Base-by-base conservation (phyloP, 306 rosid genomes). In the Gastrolobium villosum region DNA sequence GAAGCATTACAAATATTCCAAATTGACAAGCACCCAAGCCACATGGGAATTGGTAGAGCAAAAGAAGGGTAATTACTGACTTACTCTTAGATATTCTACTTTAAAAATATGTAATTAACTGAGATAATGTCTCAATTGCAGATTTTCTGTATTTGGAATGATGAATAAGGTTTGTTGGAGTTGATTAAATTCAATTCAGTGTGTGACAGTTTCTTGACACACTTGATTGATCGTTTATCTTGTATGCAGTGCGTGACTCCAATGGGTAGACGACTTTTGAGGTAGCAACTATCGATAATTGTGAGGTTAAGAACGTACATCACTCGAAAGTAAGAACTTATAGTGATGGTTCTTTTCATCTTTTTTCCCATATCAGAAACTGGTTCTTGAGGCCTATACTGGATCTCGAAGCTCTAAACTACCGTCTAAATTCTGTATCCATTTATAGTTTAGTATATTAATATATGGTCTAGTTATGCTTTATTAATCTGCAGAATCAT, bases 31-130 rank as follows among this genome's bases (percentile, higher is more conserved):
- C 99, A 92, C 86, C 97, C 99, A 46, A 95, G 99, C 89, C 93
- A 92, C 79, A 95, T 95, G 99, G 99, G 99, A 84, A 95, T 95
- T 77, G 99, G 99, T 68, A 87, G 97, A 86, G 92, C 98, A 64
- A 95, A 95, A 88, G 99, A 95, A 87, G 99, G 98, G 99, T 94
- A 84, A 55, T 78, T 74, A n/a, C 65, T 79, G 65, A 82, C 73
- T 69, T 59, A 9, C 46, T 63, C 76, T 45, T 63, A 20, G 35
- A 75, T 34, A 55, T 54, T 81, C 53, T 74, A 62, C 70, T 76
- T 65, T 49, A 15, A 31, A 32, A 67, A 11, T 53, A 52, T 68
- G 83, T 60, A 59, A 56, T n/a, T 68, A 67, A 68, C 73, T 52
- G 65, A 61, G 63, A 62, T 72, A 61, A 83, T 79, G 80, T 77